Conservation (phyloP, 2,329 filamentous ascomycete genomes). For the Raffaelea arxii region DNA sequence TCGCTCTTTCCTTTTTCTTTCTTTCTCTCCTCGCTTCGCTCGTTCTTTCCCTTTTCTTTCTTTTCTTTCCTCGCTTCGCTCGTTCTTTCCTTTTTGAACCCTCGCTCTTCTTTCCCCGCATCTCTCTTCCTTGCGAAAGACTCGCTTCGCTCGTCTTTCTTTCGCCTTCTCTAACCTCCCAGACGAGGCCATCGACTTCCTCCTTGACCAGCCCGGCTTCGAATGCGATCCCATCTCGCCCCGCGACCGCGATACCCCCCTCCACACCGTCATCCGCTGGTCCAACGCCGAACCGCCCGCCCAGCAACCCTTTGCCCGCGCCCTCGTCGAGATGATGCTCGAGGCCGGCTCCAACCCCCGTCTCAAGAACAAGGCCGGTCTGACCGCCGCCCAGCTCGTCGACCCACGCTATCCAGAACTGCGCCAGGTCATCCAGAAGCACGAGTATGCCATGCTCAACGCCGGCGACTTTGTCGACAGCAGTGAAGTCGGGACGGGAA, state of each 20-base stretch:
- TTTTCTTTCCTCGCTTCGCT: not conserved
- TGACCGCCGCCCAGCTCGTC: conserved; percentile 62
- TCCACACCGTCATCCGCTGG: conserved; percentile 71
- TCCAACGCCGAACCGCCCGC: conserved; percentile 57
- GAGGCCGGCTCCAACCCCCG: conserved; percentile 60
- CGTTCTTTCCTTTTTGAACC: not conserved
- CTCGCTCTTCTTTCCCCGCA: not conserved
- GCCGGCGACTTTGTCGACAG: conserved; percentile 45
- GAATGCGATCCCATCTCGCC: conserved; percentile 73
- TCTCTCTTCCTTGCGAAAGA: not conserved
- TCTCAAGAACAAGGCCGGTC: conserved; percentile 59
- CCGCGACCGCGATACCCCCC: conserved; percentile 64
- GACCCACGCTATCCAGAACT: conserved; percentile 60
- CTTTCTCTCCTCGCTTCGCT: not conserved
- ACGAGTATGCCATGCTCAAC: conserved; percentile 56
- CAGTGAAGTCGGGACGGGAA: conserved; percentile 12
- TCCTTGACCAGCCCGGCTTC: conserved; percentile 75
- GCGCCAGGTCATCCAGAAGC: conserved; percentile 54
- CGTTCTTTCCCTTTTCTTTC: not conserved
- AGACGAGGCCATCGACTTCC: conserved; percentile 73
- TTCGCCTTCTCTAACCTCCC: not conserved
- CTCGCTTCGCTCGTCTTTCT: not conserved
- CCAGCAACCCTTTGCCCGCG: conserved; percentile 54
- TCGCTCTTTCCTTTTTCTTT: not conserved
- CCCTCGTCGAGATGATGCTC: conserved; percentile 69